Base-by-base conservation (phyloP, 1,139 yeast species). In the Torulaspora globosa region DNA sequence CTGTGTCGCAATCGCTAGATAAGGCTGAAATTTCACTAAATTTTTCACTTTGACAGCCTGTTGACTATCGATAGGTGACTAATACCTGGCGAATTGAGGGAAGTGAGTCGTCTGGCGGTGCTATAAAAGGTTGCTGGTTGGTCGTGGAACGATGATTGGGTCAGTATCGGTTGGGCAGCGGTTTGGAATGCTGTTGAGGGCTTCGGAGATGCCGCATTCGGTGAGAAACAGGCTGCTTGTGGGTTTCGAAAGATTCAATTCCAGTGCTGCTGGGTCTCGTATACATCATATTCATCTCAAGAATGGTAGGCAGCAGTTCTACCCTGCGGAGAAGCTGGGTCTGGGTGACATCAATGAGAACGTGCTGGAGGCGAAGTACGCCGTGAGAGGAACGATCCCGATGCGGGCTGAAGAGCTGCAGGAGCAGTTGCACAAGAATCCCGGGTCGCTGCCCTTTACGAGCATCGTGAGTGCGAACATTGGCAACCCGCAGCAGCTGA, bases 401-500 rank as follows among this genome's bases (percentile, higher is more conserved):
- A 79, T 83, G 53, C 78, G 89, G 56, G 97, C 98, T 16, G 97
- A 90, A 61, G 87, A 89, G 63, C 71, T 94, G 50, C 75, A 81
- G 48, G 70, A 69, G 9, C 76, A 81, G 53, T 70, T 84, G 41
- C 63, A 67, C 24, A 63, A 70, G 39, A 72, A 77, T 41, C 81
- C 83, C 16, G 74, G 72, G 30, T 79, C 86, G 2, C 70, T 88
- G 51, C 95, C 96, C 0, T 94, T 89, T 62, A 71, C 76, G 39
- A 70, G 77, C 52, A 87, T 92, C 56, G 82, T 92, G 62, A 81
- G 80, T 59, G 95, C 97, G 52, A 92, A 94, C 66, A 92, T 92
- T 52, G 98, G 98, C 29, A 94, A 94, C 65, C 98, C 98, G 1
- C 98, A 92, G 67, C 97, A 90, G 65, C 75, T 92, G 60, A 92